Percentiles rank a stretch among this genome's conserved stretches.
These are phyloP conservation scores for Fusarium torreyae DNA, from an alignment of 2,329 filamentous ascomycete species.

Conservation along the genomic window DNA sequence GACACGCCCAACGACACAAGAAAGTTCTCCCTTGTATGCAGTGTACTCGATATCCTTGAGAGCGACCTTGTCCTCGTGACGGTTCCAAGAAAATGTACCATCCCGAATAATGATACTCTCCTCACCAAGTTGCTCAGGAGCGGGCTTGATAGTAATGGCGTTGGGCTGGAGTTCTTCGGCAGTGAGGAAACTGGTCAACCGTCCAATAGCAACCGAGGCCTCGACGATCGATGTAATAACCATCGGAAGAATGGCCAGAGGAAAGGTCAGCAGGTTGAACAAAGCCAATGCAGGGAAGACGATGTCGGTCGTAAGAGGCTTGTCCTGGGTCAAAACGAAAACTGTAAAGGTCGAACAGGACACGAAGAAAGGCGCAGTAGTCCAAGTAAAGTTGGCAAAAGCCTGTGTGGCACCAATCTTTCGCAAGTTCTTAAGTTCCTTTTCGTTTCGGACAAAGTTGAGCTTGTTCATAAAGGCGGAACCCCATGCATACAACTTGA, in stretches of 20 bases:
- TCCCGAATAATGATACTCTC: constrained; percentile 88
- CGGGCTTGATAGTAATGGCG: constrained; percentile 79
- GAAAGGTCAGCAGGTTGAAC: constrained; percentile 97
- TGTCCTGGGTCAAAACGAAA: constrained; percentile 87
- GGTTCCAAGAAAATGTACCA: constrained; percentile 95
- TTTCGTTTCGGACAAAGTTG: constrained; percentile 95
- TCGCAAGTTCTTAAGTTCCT: constrained; percentile 93
- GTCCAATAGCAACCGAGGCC: constrained; percentile 90
- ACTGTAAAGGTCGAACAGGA: constrained; percentile 97
- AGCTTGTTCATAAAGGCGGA: constrained; percentile 98
- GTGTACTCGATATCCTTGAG: constrained; percentile 89
- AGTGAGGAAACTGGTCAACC: constrained; percentile 86
- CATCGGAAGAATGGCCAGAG: constrained; percentile 94
- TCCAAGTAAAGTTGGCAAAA: constrained; percentile 98
- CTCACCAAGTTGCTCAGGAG: constrained; percentile 83
- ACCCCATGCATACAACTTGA: constrained; percentile 99
- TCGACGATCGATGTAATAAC: constrained; percentile 98
- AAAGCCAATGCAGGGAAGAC: constrained; percentile 93
- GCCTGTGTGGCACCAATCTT: constrained; percentile 97
- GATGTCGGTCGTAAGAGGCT: constrained; percentile 90
- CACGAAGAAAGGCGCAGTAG: constrained; percentile 95
- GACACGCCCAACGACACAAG: constrained; percentile 94
- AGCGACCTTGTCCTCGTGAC: constrained; percentile 78
- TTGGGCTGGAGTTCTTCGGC: constrained; percentile 93
- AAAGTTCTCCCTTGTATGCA: constrained; percentile 92